Conservation (phyloP, 2,329 filamentous ascomycete genomes). For the Proliferodiscus dingleyae region DNA sequence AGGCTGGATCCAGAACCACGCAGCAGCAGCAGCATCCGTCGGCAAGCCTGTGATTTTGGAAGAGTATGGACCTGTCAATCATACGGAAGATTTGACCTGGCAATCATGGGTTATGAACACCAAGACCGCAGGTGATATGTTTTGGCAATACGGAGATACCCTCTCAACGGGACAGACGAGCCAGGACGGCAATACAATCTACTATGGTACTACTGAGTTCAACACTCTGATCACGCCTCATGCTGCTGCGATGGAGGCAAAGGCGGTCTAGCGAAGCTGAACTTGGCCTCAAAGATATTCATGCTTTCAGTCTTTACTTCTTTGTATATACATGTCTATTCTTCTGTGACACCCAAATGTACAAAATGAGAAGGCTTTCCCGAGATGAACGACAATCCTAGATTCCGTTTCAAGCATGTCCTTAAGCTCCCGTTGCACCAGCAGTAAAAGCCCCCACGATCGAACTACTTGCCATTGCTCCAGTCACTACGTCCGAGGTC, state of each 20-base stretch:
- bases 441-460: constrained; percentile 12
- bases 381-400: too few species aligned
- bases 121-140: constrained; percentile 27
- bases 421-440: constrained; percentile 6
- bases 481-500: constrained; percentile 1
- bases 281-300: too few species aligned
- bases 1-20: constrained; percentile 44
- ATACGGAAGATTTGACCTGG: constrained; percentile 21
- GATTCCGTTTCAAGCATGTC: not conserved
- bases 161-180: constrained; percentile 20
- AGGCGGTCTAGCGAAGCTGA: constrained; percentile 3
- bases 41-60: constrained; percentile 39
- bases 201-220: constrained; percentile 26
- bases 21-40: constrained; percentile 31
- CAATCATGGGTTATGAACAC: constrained; percentile 20
- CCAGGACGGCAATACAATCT: constrained; percentile 27
- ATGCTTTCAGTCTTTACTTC: not conserved
- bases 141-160: constrained; percentile 30
- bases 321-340: constrained; percentile 1
- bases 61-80: constrained; percentile 34
- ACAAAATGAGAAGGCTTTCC: too few species aligned
- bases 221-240: constrained; percentile 21
- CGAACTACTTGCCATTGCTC: constrained; percentile 8
- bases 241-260: constrained; percentile 23
- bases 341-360: too few species aligned